Percentiles rank a stretch among this genome's conserved stretches.
phyloP scores from a whole-genome alignment of 2,329 filamentous ascomycete genomes.

The Chaetomium olivaceum region DNA sequence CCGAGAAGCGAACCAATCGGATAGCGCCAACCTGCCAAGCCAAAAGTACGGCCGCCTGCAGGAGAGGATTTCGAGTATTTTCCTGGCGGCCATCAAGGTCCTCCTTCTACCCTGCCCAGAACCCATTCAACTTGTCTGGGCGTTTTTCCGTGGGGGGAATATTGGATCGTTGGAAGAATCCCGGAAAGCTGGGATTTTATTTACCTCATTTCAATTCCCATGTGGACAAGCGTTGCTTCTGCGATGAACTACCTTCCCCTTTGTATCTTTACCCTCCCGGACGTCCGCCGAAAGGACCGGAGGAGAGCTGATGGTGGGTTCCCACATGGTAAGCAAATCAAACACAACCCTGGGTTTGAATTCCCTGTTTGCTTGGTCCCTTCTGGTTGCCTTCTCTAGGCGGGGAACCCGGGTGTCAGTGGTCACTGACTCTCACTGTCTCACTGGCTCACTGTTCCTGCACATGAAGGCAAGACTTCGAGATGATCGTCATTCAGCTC shows the following conservation, averaged over 20 bases:
- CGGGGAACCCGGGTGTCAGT: background rate
- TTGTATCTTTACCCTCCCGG: background rate
- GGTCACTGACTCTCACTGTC: no score
- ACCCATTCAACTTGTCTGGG: background rate
- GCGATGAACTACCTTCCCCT: background rate
- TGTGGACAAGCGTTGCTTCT: background rate
- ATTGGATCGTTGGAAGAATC: background rate
- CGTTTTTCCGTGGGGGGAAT: background rate
- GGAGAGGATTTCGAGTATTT: background rate
- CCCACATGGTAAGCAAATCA: background rate
- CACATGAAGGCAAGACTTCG: no score
- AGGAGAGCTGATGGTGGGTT: background rate
- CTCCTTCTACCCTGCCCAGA: background rate
- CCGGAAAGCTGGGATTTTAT: background rate
- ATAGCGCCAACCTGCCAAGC: background rate
- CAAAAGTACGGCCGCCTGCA: background rate
- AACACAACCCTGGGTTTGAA: background rate
- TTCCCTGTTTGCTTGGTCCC: background rate
- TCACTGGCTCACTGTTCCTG: no score
- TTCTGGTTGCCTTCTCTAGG: background rate
- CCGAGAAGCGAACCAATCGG: background rate
- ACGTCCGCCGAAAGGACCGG: background rate
- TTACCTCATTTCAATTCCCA: background rate
- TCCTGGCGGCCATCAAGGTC: background rate
- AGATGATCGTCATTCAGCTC: no score